Percentiles rank a stretch among this genome's conserved stretches.
phyloP scores from a whole-genome alignment of 1,139 yeast species.

The Debaryomycetaceae sp. region DNA sequence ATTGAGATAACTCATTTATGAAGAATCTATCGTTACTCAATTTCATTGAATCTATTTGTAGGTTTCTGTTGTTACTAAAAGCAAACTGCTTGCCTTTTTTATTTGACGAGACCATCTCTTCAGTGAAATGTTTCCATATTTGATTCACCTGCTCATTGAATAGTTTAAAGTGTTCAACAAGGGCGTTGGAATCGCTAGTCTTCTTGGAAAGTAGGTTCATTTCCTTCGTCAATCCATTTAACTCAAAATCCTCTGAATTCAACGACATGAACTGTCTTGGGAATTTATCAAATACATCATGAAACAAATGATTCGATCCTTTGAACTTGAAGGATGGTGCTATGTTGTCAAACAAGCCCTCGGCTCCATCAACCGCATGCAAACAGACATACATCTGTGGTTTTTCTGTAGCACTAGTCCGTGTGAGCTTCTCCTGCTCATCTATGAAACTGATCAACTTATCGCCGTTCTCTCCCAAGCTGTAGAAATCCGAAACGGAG shows the following conservation, averaged over 20 bases:
- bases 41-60: conserved; percentile 12
- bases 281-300: conserved; percentile 15
- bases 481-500: conserved; percentile 32
- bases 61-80: conserved; percentile 5
- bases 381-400: conserved; percentile 38
- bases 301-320: conserved; percentile 9
- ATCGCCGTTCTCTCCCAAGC: conserved; percentile 26
- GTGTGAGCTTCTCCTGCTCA: conserved; percentile 12
- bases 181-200: conserved; percentile 12
- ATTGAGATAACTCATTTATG: conserved; percentile 47
- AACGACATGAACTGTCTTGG: conserved; percentile 12
- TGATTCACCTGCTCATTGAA: conserved; percentile 28
- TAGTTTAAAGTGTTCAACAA: conserved; percentile 32
- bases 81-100: conserved; percentile 8
- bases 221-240: conserved; percentile 30
- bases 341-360: conserved; percentile 15
- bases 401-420: conserved; percentile 8
- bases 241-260: conserved; percentile 4
- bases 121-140: conserved; percentile 33
- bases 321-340: conserved; percentile 18
- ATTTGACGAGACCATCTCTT: conserved; percentile 3
- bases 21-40: conserved; percentile 43
- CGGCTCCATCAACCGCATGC: conserved; percentile 36
- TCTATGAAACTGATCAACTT: conserved; percentile 26
- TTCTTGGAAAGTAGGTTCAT: conserved; percentile 26